phyloP scores from a whole-genome alignment of 2,329 filamentous ascomycete genomes.

The Fusarium beomiforme region DNA sequence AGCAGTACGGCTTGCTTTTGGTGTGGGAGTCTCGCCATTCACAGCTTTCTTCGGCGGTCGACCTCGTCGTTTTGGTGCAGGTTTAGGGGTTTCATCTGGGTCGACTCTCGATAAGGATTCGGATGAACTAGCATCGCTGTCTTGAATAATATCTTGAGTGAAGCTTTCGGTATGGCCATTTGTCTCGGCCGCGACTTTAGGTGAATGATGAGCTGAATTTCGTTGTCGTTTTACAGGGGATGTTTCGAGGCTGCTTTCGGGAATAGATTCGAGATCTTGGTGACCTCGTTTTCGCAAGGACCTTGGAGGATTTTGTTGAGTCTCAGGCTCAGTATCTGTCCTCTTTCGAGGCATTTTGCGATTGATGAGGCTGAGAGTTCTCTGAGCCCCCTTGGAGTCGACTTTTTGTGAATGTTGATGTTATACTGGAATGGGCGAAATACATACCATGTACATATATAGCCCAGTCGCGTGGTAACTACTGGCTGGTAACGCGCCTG shows the following conservation, averaged over 20 bases:
- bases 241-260: conserved; percentile 41
- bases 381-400: not conserved
- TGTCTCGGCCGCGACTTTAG: conserved; percentile 3
- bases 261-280: conserved; percentile 43
- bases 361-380: not conserved
- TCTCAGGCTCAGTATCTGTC: conserved; percentile 20
- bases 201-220: conserved; percentile 27
- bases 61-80: conserved; percentile 50
- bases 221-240: conserved; percentile 49
- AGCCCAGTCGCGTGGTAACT: conserved; percentile 34
- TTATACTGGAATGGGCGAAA: conserved; percentile 10
- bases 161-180: conserved; percentile 40
- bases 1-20: conserved; percentile 48
- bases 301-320: conserved; percentile 19
- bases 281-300: conserved; percentile 39
- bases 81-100: conserved; percentile 41
- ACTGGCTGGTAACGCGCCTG: conserved; percentile 33
- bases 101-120: conserved; percentile 32
- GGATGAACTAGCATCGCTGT: conserved; percentile 8
- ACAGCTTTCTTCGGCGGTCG: conserved; percentile 47
- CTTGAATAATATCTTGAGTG: not conserved
- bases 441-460: not conserved
- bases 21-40: conserved; percentile 50
- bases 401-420: not conserved
- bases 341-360: conserved; percentile 36